Evolutionary conservation across 371 early-diverging fungal species (phyloP).

Genomic region (Choanephora cucurbitarum): DNA sequence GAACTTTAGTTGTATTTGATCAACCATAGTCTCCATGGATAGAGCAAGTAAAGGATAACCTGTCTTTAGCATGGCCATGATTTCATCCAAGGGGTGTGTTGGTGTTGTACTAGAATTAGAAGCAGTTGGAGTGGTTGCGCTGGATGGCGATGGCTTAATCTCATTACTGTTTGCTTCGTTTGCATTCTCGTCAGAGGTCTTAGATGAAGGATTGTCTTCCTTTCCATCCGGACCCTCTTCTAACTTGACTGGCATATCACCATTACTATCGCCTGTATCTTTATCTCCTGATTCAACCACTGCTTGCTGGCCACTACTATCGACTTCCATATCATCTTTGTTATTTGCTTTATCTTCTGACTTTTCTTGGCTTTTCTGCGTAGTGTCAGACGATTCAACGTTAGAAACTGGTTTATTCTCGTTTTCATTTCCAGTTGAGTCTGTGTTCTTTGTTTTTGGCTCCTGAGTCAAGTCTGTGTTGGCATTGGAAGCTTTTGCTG

Average conservation of each 20-base stretch:
- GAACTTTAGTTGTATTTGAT: conserved; percentile 90
- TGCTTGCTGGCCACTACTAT: neutral
- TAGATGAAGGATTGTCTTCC: neutral
- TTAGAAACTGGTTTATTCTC: neutral
- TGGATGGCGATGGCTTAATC: conserved; percentile 3
- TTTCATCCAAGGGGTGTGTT: conserved; percentile 80
- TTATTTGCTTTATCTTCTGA: neutral
- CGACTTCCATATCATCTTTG: neutral
- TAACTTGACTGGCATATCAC: neutral
- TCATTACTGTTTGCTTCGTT: neutral
- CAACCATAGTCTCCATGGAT: conserved; percentile 97
- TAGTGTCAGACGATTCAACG: neutral
- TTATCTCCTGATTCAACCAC: neutral
- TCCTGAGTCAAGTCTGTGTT: neutral
- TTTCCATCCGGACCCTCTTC: neutral
- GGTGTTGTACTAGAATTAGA: neutral
- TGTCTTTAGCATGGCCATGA: conserved; percentile 96
- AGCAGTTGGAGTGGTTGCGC: neutral
- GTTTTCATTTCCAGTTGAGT: neutral
- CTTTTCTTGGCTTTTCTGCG: neutral
- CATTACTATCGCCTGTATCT: neutral
- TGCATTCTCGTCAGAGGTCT: neutral
- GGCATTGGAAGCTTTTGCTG: neutral
- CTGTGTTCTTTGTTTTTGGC: neutral
- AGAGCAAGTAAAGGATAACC: conserved; percentile 92